Base-by-base conservation (phyloP, 371 early-diverging fungal species). In the Mucor sp. region DNA sequence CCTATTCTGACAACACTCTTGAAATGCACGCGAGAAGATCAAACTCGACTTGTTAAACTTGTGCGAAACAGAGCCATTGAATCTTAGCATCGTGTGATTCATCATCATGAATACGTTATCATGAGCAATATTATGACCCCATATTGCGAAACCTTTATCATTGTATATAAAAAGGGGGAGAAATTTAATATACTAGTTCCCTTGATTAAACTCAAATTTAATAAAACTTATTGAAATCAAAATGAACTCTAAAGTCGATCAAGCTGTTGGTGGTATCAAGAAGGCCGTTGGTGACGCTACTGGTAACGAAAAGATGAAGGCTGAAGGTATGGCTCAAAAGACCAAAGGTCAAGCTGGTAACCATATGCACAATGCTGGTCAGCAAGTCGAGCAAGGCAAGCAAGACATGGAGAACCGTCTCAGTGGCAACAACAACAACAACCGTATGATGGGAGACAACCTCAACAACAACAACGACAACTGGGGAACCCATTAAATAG, bases 1-100 rank as follows among this genome's bases (percentile, higher is more conserved):
- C 79, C 79, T 8, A 68, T 79, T 23, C 47, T 79, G 41, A 65
- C 74, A 32, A 76, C 76, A 0, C 47, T 79, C 2, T 43, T 79
- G 28, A 69, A 76, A 66, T 79, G 79, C 56, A 68, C 76, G 2
- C 48, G 55, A 0, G 79, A 76, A 41, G 79, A 79, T 23, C 71
- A 72, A 64, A 44, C 57, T 19, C 61, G 72, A n/a, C 61, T 79
- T 21, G 33, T 39, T 59, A 58, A 62, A 65, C 58, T 62, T 17
- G 41, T 50, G n/a, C 44, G 60, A 41, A 60, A 53, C 53, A 9
- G 23, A 53, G 27, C 27, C 44, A 44, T 44, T 44, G 44, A 44
- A 44, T 44, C 44, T 3, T 44, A 44, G 6, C 8, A 44, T n/a
- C 8, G 1, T 19, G n/a, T n/a, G 44, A 7, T 44, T 19, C 44